phyloP scores from a whole-genome alignment of 768 basidiomycete genomes.

The Serendipita sp. region DNA sequence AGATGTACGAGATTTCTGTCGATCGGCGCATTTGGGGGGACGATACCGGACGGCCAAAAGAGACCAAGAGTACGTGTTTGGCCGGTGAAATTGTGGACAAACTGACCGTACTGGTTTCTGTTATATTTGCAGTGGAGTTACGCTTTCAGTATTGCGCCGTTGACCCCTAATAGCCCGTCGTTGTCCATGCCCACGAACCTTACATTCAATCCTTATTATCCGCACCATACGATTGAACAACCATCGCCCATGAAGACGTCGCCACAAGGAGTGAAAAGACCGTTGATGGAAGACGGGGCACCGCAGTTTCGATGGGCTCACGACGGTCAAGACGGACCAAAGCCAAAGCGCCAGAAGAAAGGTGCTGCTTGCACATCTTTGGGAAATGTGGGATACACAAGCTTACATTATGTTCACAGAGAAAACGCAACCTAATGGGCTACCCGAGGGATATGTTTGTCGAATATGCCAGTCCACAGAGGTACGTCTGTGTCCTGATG shows the following conservation, averaged over 20 bases:
- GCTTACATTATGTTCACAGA: not conserved
- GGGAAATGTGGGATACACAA: not conserved
- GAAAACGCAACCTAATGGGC: conserved; percentile 37
- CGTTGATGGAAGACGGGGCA: conserved; percentile 30
- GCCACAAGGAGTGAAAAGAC: conserved; percentile 35
- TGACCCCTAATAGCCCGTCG: conserved; percentile 23
- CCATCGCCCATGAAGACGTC: conserved; percentile 21
- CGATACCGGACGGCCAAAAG: conserved; percentile 48
- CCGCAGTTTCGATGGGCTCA: conserved; percentile 61
- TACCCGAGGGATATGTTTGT: conserved; percentile 49
- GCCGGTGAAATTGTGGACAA: not conserved
- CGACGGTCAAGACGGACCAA: conserved; percentile 29
- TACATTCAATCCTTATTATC: conserved; percentile 51
- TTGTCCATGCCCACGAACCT: conserved; percentile 39
- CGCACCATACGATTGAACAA: not conserved
- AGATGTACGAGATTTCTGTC: conserved; percentile 70
- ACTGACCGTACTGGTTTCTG: not conserved
- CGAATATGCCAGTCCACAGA: conserved; percentile 61
- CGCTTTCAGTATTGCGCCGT: conserved; percentile 72
- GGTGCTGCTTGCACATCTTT: conserved; percentile 13
- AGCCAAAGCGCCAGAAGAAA: conserved; percentile 23
- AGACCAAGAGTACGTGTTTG: conserved; percentile 48
- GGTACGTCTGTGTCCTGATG: conserved; percentile 25
- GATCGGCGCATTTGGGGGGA: conserved; percentile 73
- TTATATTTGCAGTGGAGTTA: conserved; percentile 71